Conservation (phyloP, 139 green algal species). For the Closterium sp. region DNA sequence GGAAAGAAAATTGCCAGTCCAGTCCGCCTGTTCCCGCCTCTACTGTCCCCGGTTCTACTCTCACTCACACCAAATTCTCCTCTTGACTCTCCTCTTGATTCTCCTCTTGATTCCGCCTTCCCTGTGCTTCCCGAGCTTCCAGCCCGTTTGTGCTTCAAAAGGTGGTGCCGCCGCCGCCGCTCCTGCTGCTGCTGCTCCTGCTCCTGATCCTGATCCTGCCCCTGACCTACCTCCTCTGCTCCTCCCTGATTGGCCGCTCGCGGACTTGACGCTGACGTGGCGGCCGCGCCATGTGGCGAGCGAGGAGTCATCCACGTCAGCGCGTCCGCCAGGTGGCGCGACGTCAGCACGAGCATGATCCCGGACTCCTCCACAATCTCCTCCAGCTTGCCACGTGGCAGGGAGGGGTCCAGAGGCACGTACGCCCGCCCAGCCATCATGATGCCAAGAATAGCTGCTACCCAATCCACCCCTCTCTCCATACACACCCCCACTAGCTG, state of each 20-base stretch:
- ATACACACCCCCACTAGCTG: constrained; percentile 26
- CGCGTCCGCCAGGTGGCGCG: not conserved
- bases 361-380: constrained; percentile 24
- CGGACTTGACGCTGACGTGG: not conserved
- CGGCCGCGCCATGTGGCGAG: not conserved
- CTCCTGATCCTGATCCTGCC: not conserved
- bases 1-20: too few relatives aligned
- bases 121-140: not conserved
- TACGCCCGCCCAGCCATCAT: constrained; percentile 29
- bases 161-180: not conserved
- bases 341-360: constrained; percentile 18
- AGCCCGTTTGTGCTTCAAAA: not conserved
- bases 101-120: not conserved
- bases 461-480: constrained; percentile 28
- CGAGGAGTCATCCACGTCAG: not conserved
- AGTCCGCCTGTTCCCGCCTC: not conserved
- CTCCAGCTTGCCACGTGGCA: not conserved
- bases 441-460: constrained; percentile 18
- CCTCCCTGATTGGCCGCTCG: not conserved
- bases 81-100: not conserved
- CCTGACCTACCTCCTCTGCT: not conserved
- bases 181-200: not conserved
- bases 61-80: not conserved
- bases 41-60: not conserved
- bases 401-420: constrained; percentile 7